These are phyloP conservation scores for Fusarium sp. DNA, from an alignment of 2,329 filamentous ascomycete species.

Conservation along the genomic window DNA sequence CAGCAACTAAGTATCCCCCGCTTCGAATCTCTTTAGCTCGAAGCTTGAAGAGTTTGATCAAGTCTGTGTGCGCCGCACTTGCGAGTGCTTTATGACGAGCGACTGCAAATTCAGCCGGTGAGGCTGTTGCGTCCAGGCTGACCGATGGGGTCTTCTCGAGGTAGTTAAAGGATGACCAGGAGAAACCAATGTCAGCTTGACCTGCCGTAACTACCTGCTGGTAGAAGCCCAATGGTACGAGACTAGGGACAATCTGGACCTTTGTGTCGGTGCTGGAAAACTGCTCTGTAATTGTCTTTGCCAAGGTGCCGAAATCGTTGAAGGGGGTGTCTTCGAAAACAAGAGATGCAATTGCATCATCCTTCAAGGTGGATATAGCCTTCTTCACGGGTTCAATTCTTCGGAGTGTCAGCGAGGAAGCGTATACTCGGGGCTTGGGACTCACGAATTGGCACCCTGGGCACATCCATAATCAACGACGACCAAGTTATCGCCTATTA, in stretches of 20 bases:
- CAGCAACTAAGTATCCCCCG: neutral
- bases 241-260: neutral
- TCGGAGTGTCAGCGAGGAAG: neutral
- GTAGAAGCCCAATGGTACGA: constrained; percentile 8
- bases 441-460: constrained; percentile 6
- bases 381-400: constrained; percentile 4
- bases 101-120: neutral
- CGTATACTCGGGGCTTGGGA: accelerated
- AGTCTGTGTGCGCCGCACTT: neutral
- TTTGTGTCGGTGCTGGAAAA: neutral
- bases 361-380: neutral
- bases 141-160: neutral
- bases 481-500: neutral
- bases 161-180: constrained; percentile 17
- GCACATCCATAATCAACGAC: constrained; percentile 11
- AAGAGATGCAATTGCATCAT: neutral
- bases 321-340: constrained; percentile 9
- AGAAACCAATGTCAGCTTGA: neutral
- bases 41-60: neutral
- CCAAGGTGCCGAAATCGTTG: constrained; percentile 14
- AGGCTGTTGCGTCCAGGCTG: constrained; percentile 7
- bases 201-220: neutral
- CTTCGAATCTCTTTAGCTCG: neutral
- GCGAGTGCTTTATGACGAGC: constrained; percentile 11
- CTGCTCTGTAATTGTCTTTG: constrained; percentile 1